phyloP scores from a whole-genome alignment of 1,284 basidiomycete species.

The Schizopora paradoxa region DNA sequence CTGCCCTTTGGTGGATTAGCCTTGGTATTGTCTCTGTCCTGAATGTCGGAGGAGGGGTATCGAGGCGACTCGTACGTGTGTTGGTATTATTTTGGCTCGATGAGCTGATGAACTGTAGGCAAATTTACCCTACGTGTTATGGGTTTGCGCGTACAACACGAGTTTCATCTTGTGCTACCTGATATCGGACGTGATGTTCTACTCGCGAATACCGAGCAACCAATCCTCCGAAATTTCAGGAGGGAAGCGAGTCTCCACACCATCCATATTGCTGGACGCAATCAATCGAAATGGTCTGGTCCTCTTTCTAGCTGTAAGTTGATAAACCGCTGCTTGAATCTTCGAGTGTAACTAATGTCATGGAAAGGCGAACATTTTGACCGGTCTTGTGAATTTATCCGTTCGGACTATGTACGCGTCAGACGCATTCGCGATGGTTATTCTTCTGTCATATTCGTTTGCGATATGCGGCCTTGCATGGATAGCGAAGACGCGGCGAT shows the following conservation, averaged over 20 bases:
- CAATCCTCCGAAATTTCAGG: conserved; percentile 15
- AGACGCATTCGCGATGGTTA: conserved; percentile 51
- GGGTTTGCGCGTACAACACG: conserved; percentile 88
- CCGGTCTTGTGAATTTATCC: conserved; percentile 80
- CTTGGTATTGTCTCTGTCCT: conserved; percentile 40
- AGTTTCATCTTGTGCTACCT: conserved; percentile 82
- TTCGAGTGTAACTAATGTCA: not conserved
- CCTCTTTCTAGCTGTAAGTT: conserved; percentile 77
- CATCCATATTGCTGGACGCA: conserved; percentile 69
- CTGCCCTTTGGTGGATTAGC: conserved; percentile 72
- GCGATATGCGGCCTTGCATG: conserved; percentile 59
- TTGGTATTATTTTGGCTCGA: conserved; percentile 1
- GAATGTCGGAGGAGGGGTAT: conserved; percentile 50
- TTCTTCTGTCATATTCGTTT: conserved; percentile 64
- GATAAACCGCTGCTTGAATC: not conserved
- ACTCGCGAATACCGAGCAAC: conserved; percentile 32
- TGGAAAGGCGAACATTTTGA: conserved; percentile 77
- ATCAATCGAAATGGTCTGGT: conserved; percentile 79
- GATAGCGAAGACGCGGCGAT: conserved; percentile 33
- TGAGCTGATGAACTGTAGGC: conserved; percentile 46
- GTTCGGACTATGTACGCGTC: conserved; percentile 80
- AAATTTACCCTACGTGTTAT: conserved; percentile 86
- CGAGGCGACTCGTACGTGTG: conserved; percentile 66
- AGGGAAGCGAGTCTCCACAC: conserved; percentile 21
- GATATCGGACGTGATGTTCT: conserved; percentile 66